Evolutionary conservation across 169 alveolate species (phyloP).

Genomic region (Babesia sp.): DNA sequence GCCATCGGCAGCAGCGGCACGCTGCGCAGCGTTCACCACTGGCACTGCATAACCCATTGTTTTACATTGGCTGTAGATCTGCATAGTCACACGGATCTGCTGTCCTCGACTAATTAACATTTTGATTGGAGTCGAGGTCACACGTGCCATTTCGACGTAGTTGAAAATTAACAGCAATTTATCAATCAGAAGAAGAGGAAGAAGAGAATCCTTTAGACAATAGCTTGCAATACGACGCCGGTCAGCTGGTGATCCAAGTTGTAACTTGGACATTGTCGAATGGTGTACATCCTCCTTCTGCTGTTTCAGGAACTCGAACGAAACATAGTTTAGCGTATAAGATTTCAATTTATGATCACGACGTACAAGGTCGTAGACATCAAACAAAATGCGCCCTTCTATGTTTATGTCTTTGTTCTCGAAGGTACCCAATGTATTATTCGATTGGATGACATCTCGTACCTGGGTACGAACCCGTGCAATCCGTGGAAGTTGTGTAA

Average conservation of each 20-base stretch:
- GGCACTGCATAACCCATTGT: constrained; percentile 89
- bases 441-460: constrained; percentile 83
- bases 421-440: constrained; percentile 90
- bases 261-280: constrained; percentile 92
- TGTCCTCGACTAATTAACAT: constrained; percentile 93
- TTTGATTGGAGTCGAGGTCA: constrained; percentile 97
- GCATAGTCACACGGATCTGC: constrained; percentile 96
- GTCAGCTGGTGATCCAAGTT: constrained; percentile 91
- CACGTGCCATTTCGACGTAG: constrained; percentile 99
- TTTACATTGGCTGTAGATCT: constrained; percentile 90
- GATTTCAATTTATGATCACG: constrained; percentile 95
- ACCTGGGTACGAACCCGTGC: constrained; percentile 74
- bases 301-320: constrained; percentile 93
- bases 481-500: constrained; percentile 82
- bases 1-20: constrained; percentile 65
- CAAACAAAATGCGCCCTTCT: constrained; percentile 97
- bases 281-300: constrained; percentile 99
- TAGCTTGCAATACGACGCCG: constrained; percentile 98
- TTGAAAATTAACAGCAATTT: constrained; percentile 93
- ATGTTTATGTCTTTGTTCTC: constrained; percentile 88
- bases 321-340: constrained; percentile 95
- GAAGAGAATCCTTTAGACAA: constrained; percentile 97
- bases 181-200: constrained; percentile 95
- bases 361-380: constrained; percentile 93
- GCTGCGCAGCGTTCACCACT: constrained; percentile 69